Base-by-base conservation (phyloP, 768 basidiomycete genomes). In the Lyophyllum atratum region DNA sequence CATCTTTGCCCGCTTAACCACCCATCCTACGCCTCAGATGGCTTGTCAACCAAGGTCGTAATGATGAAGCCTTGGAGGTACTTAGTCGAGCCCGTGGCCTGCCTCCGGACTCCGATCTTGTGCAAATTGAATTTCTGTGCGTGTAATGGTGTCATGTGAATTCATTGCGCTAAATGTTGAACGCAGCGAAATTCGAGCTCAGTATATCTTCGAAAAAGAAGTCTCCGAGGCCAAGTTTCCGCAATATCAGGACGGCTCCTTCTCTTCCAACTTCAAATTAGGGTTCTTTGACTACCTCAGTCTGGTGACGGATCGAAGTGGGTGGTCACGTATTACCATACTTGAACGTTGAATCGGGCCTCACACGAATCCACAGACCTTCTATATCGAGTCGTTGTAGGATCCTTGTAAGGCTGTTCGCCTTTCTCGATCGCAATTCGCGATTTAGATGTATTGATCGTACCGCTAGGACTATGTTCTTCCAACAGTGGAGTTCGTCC, bases 41-140 rank as follows among this genome's bases (percentile, higher is more conserved):
- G 87, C 78, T 93, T n/a, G 81, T 93, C 51, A 87, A 90, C 64
- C 75, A 85, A 67, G 88, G 87, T 40, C 80, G 89, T 29, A 85
- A 92, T 58, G 88, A 90, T 6, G 89, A 92, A 69, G 87, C 87
- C 2, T 75, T 90, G 8, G 62, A 66, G 5, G 86, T 87, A 12
- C 76, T 92, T 17, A 86, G 87, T 63, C 70, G 69, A 19, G 82
- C 87, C 15, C 84, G 90, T 39, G 64, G 74, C 9, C 73, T 84
- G 22, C 76, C 86, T 0, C 74, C 79, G 11, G 81, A 89, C 55
- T 72, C 78, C 9, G 86, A 89, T 28, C 70, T 89, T 17, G 85
- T 92, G 15, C 85, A 86, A 54, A 86, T 89, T 46, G 89, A 90
- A 64, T 89, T 84, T 68, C 73, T 92, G 81, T 90, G 64, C 63